Evolutionary conservation across 768 basidiomycete species (phyloP).

Genomic region (Saitozyma sp.): DNA sequence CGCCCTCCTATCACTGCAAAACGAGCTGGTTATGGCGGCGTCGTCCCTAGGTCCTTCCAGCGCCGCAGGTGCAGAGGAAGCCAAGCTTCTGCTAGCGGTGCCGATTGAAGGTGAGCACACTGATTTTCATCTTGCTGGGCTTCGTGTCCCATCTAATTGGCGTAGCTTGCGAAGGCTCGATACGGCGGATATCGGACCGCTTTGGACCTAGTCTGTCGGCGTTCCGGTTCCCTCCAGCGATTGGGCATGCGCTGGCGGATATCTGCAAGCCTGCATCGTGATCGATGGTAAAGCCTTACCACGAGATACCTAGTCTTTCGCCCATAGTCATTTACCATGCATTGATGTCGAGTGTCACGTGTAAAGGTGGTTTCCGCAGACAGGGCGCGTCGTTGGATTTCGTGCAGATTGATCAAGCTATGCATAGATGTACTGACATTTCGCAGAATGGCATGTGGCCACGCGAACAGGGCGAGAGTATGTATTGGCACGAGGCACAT

Average conservation of each 20-base stretch:
- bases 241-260: constrained; percentile 29
- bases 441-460: too few relatives aligned
- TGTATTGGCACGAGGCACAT: too few relatives aligned
- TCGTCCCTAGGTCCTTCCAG: constrained; percentile 4
- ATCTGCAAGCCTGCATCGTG: constrained; percentile 18
- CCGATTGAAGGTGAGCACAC: constrained; percentile 5
- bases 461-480: too few relatives aligned
- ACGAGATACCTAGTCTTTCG: not conserved
- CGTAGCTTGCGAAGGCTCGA: constrained; percentile 34
- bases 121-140: not conserved
- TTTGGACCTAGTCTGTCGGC: constrained; percentile 44
- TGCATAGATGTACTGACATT: not conserved
- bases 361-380: not conserved
- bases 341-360: too few relatives aligned
- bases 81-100: constrained; percentile 5
- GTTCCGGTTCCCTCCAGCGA: constrained; percentile 41
- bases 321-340: not conserved
- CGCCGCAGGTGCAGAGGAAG: constrained; percentile 8
- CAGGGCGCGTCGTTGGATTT: not conserved
- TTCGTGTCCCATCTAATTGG: constrained; percentile 2
- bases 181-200: constrained; percentile 28
- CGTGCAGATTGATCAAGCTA: not conserved
- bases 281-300: not conserved
- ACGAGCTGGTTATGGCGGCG: constrained; percentile 21
- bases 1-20: constrained; percentile 24